Base-by-base conservation (phyloP, 768 basidiomycete genomes). In the Omphalotus guepiniiformis region DNA sequence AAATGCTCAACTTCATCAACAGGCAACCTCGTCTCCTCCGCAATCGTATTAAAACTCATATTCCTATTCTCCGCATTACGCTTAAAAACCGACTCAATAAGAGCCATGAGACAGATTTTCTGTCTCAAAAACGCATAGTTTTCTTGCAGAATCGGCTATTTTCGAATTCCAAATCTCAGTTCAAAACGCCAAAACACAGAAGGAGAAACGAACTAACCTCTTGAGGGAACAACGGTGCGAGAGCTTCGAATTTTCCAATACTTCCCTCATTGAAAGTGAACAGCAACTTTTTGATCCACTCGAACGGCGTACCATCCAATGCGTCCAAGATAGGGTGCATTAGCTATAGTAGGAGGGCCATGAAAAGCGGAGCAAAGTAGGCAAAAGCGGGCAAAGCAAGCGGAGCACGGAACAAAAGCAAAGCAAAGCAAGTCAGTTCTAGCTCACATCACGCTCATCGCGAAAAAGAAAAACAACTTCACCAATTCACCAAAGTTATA, bases 401-500 rank as follows among this genome's bases (percentile, higher is more conserved):
- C 26, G 18, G 7, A 22, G 22, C 38, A 45, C 28, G 34, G 8
- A 42, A 13, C 11, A 26, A 27, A 6, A 39, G 25, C 8, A 13
- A 22, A 49, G 27, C 44, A 37, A 37, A 27, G 25, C 29, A 38
- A 28, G 36, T 26, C 39, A 42, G n/a, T n/a, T n/a, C 50, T 56
- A 55, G 58, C 56, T 40, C 5, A 39, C 34, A 32, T 32, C 49
- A 48, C 19, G 15, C 3, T 34, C 13, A 15, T 12, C 28, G 2
- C 2, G 4, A 9, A 32, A 9, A n/a, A n/a, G 30, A 32, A 32
- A 9, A 32, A 6, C 2, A 11, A 44, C 1, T 88, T 48, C 58
- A 94, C 93, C 65, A 99, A 76, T 69, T 99, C 96, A 34, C 96
- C 96, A 73, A 99, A 99, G 73, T 99, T 99, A 72, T 98, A 97